Evolutionary conservation across 2,329 filamentous ascomycete genomes (phyloP).

Genomic region (Xylaria sp.): DNA sequence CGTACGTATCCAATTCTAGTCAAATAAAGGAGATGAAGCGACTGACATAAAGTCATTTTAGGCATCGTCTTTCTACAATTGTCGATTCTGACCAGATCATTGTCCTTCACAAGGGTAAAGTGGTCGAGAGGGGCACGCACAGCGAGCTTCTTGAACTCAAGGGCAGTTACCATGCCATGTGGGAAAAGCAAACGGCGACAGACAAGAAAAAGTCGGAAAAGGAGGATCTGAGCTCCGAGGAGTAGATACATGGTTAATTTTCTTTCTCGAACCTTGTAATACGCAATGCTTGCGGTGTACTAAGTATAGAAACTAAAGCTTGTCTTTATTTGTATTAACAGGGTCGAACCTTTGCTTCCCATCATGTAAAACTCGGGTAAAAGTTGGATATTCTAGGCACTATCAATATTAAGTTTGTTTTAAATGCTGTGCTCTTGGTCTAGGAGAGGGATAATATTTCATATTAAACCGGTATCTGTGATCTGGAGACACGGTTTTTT

Average conservation of each 20-base stretch:
- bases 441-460: neutral
- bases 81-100: slow-evolving; percentile 64
- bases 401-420: neutral
- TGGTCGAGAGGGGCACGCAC: slow-evolving; percentile 63
- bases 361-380: neutral
- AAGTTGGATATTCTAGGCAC: neutral
- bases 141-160: slow-evolving; percentile 55
- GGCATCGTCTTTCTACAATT: slow-evolving; percentile 67
- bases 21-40: neutral
- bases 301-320: slow-evolving; percentile 1
- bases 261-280: slow-evolving; percentile 2
- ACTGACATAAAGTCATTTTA: slow-evolving; percentile 37
- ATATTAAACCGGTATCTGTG: neutral
- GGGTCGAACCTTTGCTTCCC: neutral
- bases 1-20: slow-evolving; percentile 47
- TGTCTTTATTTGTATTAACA: slow-evolving; percentile 19
- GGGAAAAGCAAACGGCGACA: slow-evolving; percentile 60
- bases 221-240: slow-evolving; percentile 25
- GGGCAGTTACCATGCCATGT: slow-evolving; percentile 63
- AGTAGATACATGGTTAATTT: slow-evolving; percentile 25
- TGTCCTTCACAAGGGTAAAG: slow-evolving; percentile 61
- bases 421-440: neutral
- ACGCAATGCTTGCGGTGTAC: neutral
- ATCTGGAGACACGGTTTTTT: neutral
- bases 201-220: slow-evolving; percentile 50